phyloP scores from a whole-genome alignment of 345 rosid genomes.

The Adansonia digitata region DNA sequence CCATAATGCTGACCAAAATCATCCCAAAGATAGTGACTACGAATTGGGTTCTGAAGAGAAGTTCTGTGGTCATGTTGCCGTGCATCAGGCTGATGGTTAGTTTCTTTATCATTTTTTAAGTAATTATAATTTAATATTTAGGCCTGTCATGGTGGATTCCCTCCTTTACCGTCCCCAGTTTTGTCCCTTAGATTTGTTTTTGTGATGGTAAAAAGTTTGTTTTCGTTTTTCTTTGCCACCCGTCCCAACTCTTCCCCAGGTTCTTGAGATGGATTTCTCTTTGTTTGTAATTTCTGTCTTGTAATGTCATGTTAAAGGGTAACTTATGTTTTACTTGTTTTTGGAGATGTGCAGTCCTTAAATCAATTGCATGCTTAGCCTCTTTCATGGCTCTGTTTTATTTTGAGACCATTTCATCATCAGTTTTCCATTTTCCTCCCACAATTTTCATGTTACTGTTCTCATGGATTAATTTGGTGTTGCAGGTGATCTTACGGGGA shows the following conservation, averaged over 20 bases:
- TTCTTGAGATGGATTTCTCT: not conserved
- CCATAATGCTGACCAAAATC: slow-evolving; percentile 14
- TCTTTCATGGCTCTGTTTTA: not conserved
- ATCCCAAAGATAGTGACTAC: slow-evolving; percentile 18
- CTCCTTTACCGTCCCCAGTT: not conserved
- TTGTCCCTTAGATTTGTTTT: not conserved
- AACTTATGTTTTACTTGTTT: not conserved
- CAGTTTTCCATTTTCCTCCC: not conserved
- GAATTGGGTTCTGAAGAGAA: slow-evolving; percentile 21
- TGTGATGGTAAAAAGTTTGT: not conserved
- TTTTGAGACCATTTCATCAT: slow-evolving; percentile 4
- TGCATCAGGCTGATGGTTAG: slow-evolving; percentile 26
- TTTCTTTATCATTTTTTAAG: not conserved
- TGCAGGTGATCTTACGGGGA: slow-evolving; percentile 21
- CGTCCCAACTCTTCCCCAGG: not conserved
- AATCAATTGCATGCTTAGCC: slow-evolving; percentile 6
- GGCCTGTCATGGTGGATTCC: not conserved
- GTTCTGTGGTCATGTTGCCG: slow-evolving; percentile 4
- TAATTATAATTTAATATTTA: not conserved
- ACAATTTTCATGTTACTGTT: not conserved
- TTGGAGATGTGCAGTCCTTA: not conserved
- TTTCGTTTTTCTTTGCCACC: not conserved
- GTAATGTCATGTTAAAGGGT: not conserved
- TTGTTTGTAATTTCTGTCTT: not conserved
- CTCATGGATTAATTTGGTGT: slow-evolving; percentile 4